Base-by-base conservation (phyloP, 805 yeast species). In the Trichomonascus vanleenenianus region DNA sequence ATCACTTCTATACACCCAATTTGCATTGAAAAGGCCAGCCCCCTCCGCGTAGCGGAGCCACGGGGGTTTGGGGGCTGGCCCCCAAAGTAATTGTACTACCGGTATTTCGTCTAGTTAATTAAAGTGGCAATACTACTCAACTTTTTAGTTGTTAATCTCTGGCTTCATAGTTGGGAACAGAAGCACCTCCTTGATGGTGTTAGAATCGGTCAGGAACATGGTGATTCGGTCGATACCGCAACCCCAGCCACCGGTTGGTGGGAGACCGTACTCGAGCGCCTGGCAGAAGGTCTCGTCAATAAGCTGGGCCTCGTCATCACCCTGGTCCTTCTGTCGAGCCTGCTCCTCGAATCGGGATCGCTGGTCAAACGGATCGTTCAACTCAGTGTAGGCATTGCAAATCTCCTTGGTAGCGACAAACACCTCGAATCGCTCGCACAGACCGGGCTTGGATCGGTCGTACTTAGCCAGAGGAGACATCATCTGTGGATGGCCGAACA, bases 191-290 rank as follows among this genome's bases (percentile, higher is more conserved):
- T 96, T 87, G 63, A 91, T 91, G 57, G 96, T 85, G 75, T 88
- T 85, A 48, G 96, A 85, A 70, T 93, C 81, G 51, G 97, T 93
- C 73, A 93, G 79, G 75, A 93, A 93, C 98, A 91, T 91, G 63
- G 96, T 88, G 63, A 91, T 67, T 76, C 98, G 84, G 72, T 91
- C 98, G 57, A 91, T 89, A 78, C 98, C 98, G 72, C 95, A 83
- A 59, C 98, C 98, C 97, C 97, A 91, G 58, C 98, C 98, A 68
- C 95, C 97, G 58, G 97, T 93, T 61, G 98, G 98, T 50, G 98
- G 98, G 62, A 91, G 78, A 70, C 97, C 98, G 68, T 87, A 91
- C 74, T 91, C 98, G 62, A 91, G 78, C 56, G 98, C 97, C 60
- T 89, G 85, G 75, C 95, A 84, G 89, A 91, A 91, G 54, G 85